phyloP scores from a whole-genome alignment of 129 eudicot genomes.

The Chrysanthemum seticuspe region DNA sequence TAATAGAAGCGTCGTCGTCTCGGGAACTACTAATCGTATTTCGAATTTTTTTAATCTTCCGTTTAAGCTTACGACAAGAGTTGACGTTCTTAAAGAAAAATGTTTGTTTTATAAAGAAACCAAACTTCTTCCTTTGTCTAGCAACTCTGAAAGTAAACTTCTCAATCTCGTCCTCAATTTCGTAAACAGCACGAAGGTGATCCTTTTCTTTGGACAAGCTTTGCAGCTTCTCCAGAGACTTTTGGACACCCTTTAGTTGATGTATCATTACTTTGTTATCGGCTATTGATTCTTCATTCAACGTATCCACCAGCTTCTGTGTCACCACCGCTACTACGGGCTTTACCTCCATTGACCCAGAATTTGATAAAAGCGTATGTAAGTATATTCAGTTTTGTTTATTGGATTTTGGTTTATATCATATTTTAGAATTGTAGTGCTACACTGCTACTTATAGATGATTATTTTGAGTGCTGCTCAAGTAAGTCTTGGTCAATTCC shows the following conservation, averaged over 20 bases:
- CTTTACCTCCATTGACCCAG: slow-evolving; percentile 39
- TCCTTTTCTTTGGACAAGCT: slow-evolving; percentile 14
- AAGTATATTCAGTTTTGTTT: not conserved
- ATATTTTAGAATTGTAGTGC: not conserved
- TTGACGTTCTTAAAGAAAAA: slow-evolving; percentile 37
- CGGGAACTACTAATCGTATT: not conserved
- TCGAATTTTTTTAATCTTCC: slow-evolving; percentile 25
- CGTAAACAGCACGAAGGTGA: slow-evolving; percentile 29
- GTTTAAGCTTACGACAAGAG: slow-evolving; percentile 40
- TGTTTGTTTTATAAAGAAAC: slow-evolving; percentile 34
- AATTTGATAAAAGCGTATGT: not conserved
- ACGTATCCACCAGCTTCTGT: slow-evolving; percentile 44
- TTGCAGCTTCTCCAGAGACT: slow-evolving; percentile 24
- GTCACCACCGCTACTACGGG: slow-evolving; percentile 42
- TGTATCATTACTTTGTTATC: slow-evolving; percentile 29
- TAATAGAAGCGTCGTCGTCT: too few relatives aligned
- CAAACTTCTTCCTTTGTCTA: slow-evolving; percentile 34
- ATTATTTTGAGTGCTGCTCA: not conserved
- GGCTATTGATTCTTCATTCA: slow-evolving; percentile 34
- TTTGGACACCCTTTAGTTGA: slow-evolving; percentile 29
- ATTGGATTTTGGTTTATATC: not conserved
- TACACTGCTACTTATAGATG: slow-evolving; percentile 9
- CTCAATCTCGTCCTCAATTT: slow-evolving; percentile 45
- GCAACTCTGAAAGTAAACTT: slow-evolving; percentile 31
- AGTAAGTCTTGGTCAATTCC: slow-evolving; percentile 11